Conservation (phyloP, 495 filamentous ascomycete species). For the Hypoxylon crocopeplum region DNA sequence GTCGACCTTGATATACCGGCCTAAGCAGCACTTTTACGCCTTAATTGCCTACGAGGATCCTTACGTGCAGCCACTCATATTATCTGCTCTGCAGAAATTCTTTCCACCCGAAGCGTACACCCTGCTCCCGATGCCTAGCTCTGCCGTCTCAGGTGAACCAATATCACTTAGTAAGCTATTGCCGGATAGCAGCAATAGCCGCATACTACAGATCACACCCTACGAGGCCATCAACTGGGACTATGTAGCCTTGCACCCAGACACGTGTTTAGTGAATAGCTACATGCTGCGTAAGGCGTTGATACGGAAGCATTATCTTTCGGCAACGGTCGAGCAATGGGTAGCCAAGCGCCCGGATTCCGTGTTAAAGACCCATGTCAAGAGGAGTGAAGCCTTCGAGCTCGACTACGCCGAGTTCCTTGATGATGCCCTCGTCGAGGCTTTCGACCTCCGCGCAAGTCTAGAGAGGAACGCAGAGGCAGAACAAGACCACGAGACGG, state of each 20-base stretch:
- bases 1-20: conserved; percentile 36
- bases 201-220: conserved; percentile 77
- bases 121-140: conserved; percentile 34
- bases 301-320: conserved; percentile 95
- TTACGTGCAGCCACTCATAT: conserved; percentile 85
- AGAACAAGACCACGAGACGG: conserved; percentile 56
- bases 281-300: conserved; percentile 96
- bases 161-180: conserved; percentile 42
- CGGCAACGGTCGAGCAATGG: conserved; percentile 80
- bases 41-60: conserved; percentile 82
- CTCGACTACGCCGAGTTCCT: conserved; percentile 96
- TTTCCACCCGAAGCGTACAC: conserved; percentile 57
- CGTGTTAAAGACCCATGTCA: conserved; percentile 69
- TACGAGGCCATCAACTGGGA: conserved; percentile 90
- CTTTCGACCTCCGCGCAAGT: conserved; percentile 82
- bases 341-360: conserved; percentile 79
- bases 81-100: conserved; percentile 68
- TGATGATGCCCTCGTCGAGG: conserved; percentile 89
- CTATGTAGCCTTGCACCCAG: conserved; percentile 65
- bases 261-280: conserved; percentile 71
- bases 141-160: conserved; percentile 25
- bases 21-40: conserved; percentile 65
- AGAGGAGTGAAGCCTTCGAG: conserved; percentile 81
- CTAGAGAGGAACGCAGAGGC: conserved; percentile 65
- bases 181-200: conserved; percentile 47